phyloP scores from a whole-genome alignment of 352 stramenopile genomes.

The Halophytophthora batemanensis region DNA sequence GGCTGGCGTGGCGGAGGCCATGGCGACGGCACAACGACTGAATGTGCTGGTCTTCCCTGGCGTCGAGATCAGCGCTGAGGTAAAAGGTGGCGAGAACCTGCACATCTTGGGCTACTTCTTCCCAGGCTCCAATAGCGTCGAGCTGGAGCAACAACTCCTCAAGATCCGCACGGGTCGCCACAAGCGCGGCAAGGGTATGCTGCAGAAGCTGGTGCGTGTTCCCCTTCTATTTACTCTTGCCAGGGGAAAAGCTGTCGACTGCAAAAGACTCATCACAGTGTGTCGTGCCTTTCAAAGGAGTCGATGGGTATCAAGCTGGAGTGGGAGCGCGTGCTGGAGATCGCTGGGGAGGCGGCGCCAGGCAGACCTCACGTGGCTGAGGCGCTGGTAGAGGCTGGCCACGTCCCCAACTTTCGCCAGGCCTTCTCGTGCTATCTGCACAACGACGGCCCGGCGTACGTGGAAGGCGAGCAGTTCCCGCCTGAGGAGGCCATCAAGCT shows the following conservation, averaged over 20 bases:
- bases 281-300: conserved; percentile 34
- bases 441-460: conserved; percentile 82
- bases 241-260: neutral
- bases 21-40: conserved; percentile 55
- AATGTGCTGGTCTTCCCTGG: conserved; percentile 75
- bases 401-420: conserved; percentile 76
- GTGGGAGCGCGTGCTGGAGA: conserved; percentile 79
- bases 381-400: conserved; percentile 69
- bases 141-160: conserved; percentile 70
- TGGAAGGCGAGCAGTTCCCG: conserved; percentile 81
- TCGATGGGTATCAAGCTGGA: conserved; percentile 77
- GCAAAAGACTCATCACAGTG: neutral
- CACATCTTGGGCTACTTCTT: conserved; percentile 87
- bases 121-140: conserved; percentile 67
- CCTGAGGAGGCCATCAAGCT: conserved; percentile 85
- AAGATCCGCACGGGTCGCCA: conserved; percentile 79
- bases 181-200: conserved; percentile 80
- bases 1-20: conserved; percentile 72
- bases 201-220: conserved; percentile 67
- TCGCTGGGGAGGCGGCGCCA: conserved; percentile 78
- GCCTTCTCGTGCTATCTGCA: conserved; percentile 79
- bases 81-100: conserved; percentile 79
- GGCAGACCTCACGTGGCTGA: conserved; percentile 77
- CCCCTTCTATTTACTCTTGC: neutral
- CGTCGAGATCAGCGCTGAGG: conserved; percentile 85